Evolutionary conservation across 2,329 filamentous ascomycete species (phyloP).

Genomic region (Geosmithia flava): DNA sequence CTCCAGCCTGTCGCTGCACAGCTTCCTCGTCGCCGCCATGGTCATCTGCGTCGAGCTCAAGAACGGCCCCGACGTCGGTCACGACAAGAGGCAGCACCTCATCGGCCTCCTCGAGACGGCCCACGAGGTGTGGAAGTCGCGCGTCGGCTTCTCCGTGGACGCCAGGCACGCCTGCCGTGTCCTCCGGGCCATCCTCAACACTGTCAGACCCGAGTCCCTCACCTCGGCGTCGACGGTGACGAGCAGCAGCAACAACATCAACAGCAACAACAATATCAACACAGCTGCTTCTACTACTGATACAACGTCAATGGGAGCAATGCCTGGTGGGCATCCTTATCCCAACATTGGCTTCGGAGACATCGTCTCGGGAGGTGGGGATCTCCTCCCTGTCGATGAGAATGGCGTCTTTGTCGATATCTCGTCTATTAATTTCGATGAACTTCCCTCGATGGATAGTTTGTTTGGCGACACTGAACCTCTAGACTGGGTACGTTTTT

Average conservation of each 20-base stretch:
- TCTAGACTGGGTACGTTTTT: conserved; percentile 26
- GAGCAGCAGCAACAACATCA: not conserved
- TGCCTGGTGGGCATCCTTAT: too few relatives aligned
- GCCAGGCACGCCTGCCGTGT: conserved; percentile 28
- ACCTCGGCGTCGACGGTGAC: conserved; percentile 1
- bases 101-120: conserved; percentile 23
- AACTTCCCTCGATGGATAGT: conserved; percentile 21
- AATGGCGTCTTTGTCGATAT: too few relatives aligned
- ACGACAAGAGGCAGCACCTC: conserved; percentile 19
- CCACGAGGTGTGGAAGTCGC: conserved; percentile 28
- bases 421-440: conserved; percentile 14
- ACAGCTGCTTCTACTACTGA: not conserved
- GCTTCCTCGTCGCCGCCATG: conserved; percentile 48
- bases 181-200: conserved; percentile 27
- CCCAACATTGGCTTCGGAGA: too few relatives aligned
- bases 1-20: conserved; percentile 37
- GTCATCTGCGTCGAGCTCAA: conserved; percentile 40
- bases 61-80: conserved; percentile 20
- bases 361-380: too few relatives aligned
- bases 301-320: too few relatives aligned
- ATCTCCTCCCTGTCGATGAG: too few relatives aligned
- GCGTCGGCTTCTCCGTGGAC: conserved; percentile 23
- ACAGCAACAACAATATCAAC: not conserved
- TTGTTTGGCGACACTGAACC: conserved; percentile 18
- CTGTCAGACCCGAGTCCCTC: conserved; percentile 12